phyloP scores from a whole-genome alignment of 2,329 filamentous ascomycete species.

The Aspergillus sp. region DNA sequence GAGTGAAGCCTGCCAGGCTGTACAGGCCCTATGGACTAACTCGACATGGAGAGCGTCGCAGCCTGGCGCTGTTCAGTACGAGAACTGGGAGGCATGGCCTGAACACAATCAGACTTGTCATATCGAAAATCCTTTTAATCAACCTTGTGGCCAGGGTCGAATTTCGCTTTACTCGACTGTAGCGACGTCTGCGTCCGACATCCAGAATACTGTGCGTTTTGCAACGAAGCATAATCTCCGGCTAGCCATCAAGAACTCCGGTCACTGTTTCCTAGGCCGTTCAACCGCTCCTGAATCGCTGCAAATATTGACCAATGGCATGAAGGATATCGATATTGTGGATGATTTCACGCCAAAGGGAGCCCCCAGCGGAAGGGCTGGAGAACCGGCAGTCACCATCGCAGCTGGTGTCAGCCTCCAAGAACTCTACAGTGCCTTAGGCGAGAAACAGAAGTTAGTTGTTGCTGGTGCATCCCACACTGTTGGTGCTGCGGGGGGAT shows the following conservation, averaged over 20 bases:
- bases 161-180: slow-evolving; percentile 40
- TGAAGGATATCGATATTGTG: slow-evolving; percentile 9
- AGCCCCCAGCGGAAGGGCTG: slow-evolving; percentile 18
- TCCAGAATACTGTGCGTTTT: slow-evolving; percentile 42
- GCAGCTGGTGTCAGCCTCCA: slow-evolving; percentile 53
- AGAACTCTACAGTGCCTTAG: slow-evolving; percentile 48
- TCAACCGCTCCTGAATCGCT: slow-evolving; percentile 34
- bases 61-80: slow-evolving; percentile 37
- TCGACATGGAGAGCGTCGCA: slow-evolving; percentile 38
- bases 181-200: slow-evolving; percentile 31
- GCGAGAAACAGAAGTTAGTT: slow-evolving; percentile 43
- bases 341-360: slow-evolving; percentile 11
- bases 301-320: slow-evolving; percentile 26
- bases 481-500: slow-evolving; percentile 59
- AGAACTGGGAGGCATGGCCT: slow-evolving; percentile 44
- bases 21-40: slow-evolving; percentile 20
- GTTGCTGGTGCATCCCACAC: slow-evolving; percentile 38
- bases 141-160: slow-evolving; percentile 35
- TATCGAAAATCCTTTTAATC: slow-evolving; percentile 25
- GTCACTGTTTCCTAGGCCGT: slow-evolving; percentile 18
- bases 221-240: slow-evolving; percentile 25
- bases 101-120: slow-evolving; percentile 38
- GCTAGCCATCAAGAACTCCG: slow-evolving; percentile 15
- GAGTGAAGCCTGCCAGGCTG: slow-evolving; percentile 6
- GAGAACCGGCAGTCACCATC: slow-evolving; percentile 46